Base-by-base conservation (phyloP, 257 asterid genomes). In the Solanum etuberosum region DNA sequence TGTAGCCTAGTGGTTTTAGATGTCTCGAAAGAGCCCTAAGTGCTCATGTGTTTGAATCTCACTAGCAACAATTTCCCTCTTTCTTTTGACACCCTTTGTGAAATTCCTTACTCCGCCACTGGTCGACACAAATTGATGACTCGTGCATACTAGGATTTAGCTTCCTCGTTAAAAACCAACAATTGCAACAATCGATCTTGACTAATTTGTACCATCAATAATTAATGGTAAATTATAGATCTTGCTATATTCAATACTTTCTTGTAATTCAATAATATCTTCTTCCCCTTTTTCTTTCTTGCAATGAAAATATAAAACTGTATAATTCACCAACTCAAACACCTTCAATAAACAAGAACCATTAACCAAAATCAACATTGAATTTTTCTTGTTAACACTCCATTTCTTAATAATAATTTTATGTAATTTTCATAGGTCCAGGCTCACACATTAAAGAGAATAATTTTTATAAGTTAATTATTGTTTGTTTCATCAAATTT, bases 241-340 rank as follows among this genome's bases (percentile, higher is more conserved):
- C 76, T 87, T 87, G 48, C 70, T 73, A 77, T 91, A 91, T 48
- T 87, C 48, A 12, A 83, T 25, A 84, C 38, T 38, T 13, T 86
- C 87, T 54, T 90, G 86, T 42, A 92, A 70, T 59, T 90, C 92
- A 40, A 89, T 40, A 0, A 76, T 83, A 90, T 86, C 92, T 81
- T 92, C 96, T 81, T 92, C 98, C 34, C 93, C 94, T 37, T 86
- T 89, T 11, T 54, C 87, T 93, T 90, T 91, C 90, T 92, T 92
- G 65, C 94, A 92, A 15, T 91, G 86, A 71, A 90, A 88, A 61
- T 93, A 94, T 14, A 93, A 80, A 65, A 91, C 87, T 2, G 93
- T 91, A 81, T 91, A 92, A 10, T 84, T 93, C 59, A 91, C 90
- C 23, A 87, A 12, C 9, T 73, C 35, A 5, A 89, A 88, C 32